Conservation (phyloP, 1,284 basidiomycete species). For the Malassezia sympodialis region DNA sequence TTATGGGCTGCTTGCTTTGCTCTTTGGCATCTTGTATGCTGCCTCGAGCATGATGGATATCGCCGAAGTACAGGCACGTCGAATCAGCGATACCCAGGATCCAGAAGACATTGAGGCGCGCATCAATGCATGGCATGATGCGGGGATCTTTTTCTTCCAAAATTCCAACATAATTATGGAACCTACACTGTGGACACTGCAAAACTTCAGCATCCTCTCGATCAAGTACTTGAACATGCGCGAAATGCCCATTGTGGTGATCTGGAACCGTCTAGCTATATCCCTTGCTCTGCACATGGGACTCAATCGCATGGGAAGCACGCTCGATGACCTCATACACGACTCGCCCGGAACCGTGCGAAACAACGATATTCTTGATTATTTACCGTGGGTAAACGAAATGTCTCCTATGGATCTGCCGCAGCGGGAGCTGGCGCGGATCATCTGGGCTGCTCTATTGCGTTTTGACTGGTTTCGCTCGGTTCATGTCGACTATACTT, state of each 20-base stretch:
- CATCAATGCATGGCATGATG: background rate
- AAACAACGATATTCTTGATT: background rate
- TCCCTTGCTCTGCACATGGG: background rate
- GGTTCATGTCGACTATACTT: background rate
- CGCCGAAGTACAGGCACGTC: background rate
- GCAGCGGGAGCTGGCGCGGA: background rate
- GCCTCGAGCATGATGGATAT: background rate
- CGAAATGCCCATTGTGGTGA: background rate
- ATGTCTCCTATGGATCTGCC: background rate
- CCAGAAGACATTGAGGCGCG: background rate
- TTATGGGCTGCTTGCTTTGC: background rate
- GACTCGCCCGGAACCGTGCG: background rate
- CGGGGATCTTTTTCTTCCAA: background rate
- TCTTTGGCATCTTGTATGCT: background rate
- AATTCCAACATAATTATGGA: background rate
- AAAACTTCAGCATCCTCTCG: background rate
- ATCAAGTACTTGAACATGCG: background rate
- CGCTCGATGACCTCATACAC: background rate
- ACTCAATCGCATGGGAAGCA: background rate
- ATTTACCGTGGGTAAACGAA: background rate
- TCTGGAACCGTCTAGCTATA: background rate
- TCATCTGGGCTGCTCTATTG: background rate
- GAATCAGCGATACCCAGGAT: background rate
- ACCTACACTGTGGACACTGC: conserved; percentile 2
- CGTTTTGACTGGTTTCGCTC: background rate